Conservation (phyloP, 1,284 basidiomycete genomes). For the Psilocybe mexicana region DNA sequence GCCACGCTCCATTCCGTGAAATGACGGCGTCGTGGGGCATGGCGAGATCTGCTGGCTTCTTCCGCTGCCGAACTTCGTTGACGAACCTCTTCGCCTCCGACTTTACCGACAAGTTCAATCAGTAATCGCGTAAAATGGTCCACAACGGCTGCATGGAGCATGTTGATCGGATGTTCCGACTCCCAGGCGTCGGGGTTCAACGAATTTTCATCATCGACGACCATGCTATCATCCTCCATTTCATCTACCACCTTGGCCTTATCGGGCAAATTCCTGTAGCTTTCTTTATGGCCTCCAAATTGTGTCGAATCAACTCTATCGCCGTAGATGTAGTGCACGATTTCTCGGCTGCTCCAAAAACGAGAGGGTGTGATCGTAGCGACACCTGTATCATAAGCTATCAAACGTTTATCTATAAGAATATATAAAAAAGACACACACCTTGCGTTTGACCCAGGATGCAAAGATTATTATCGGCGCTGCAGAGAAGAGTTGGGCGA, state of each 20-base stretch:
- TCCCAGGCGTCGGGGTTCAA: constrained; percentile 43
- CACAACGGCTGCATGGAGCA: constrained; percentile 67
- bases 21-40: constrained; percentile 54
- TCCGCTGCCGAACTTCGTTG: constrained; percentile 25
- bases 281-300: constrained; percentile 38
- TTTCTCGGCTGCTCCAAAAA: constrained; percentile 45
- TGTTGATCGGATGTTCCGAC: constrained; percentile 61
- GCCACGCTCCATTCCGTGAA: constrained; percentile 51
- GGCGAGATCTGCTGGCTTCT: constrained; percentile 41
- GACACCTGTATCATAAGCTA: constrained; percentile 26
- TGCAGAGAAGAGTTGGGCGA: constrained; percentile 53
- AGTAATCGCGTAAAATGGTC: constrained; percentile 67
- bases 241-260: constrained; percentile 8
- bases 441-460: constrained; percentile 53
- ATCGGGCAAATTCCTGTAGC: constrained; percentile 32
- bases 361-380: constrained; percentile 33
- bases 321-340: constrained; percentile 43
- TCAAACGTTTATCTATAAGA: not conserved
- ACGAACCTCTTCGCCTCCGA: constrained; percentile 48
- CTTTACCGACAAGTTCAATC: constrained; percentile 52
- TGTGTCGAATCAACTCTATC: constrained; percentile 29
- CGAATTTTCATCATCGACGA: constrained; percentile 42
- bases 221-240: constrained; percentile 17
- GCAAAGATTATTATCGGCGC: constrained; percentile 65
- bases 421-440: constrained; percentile 26